Conservation (phyloP, 2,329 filamentous ascomycete genomes). For the Ambrosiella beaveri region DNA sequence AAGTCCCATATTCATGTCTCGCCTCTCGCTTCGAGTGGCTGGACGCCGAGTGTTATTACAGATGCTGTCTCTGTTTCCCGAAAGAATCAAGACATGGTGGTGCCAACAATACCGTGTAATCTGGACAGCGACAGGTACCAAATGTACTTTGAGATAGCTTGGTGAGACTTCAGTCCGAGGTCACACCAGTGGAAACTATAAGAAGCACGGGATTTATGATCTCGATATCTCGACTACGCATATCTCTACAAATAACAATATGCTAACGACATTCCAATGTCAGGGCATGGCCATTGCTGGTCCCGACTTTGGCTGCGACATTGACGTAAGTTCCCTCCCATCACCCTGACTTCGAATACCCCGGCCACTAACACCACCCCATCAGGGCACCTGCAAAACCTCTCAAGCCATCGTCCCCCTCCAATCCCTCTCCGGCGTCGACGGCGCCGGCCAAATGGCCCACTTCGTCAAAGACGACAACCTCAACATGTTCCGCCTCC, state of each 20-base stretch:
- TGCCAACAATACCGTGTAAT: background rate
- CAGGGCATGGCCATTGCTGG: conserved; percentile 25
- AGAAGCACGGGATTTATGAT: background rate
- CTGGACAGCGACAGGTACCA: too few species aligned
- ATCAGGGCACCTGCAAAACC: conserved; percentile 20
- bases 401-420: conserved; percentile 20
- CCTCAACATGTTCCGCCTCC: conserved; percentile 39
- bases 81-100: background rate
- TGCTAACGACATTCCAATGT: background rate
- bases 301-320: conserved; percentile 27
- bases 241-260: background rate
- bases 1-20: background rate
- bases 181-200: background rate
- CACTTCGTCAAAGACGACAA: conserved; percentile 35
- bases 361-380: background rate
- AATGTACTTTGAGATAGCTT: background rate
- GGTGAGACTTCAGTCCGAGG: too few species aligned
- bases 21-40: background rate
- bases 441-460: conserved; percentile 35
- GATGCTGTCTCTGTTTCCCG: background rate
- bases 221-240: background rate
- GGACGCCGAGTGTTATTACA: background rate
- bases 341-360: background rate
- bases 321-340: conserved; percentile 20
- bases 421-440: conserved; percentile 16